Evolutionary conservation across 441 rosid species (phyloP), one percentile per base, ranked within the genome.

Genomic region (Croton laevigatus): DNA sequence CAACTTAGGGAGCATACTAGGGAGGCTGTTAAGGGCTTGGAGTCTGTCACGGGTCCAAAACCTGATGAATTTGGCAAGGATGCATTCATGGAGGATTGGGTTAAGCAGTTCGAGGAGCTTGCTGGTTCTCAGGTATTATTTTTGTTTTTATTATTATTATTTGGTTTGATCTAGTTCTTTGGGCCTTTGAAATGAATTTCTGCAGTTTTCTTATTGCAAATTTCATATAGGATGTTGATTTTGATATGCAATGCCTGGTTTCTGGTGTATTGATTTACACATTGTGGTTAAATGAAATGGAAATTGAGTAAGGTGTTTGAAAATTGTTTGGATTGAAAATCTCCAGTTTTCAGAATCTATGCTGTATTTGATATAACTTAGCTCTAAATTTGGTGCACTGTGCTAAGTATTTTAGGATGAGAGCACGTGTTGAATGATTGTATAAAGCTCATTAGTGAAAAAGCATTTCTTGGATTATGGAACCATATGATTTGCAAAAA

Each of bases 81-180:
- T 84, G 94, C 85, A 34, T 57, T 88, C 85, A 79, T 88, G 73
- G 93, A 95, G 66, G 98, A 95, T 68, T 95, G 93, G 99, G 89
- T 92, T 62, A 95, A 91, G 82, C 99, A 91, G 78, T 92, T 95
- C 70, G 97, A 90, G 87, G 92, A 91, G 79, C 83, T 92, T 68
- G 81, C 93, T 62, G 96, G 88, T 17, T 71, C 90, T 80, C 90
- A 89, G 95, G 99, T 92, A 65, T 27, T n/a, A n/a, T n/a, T n/a
- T 55, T 59, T 68, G 3, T 42, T 64, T 6, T 8, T 32, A 12
- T 23, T 67, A 27, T 52, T 20, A 12, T 27, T n/a, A 9, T 11
- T 45, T 42, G 22, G 8, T 53, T 71, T 27, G n/a, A 17, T 45
- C 17, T 17, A 62, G 16, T 57, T 44, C 23, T 44, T 65, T 48